Conservation (phyloP, 2,329 filamentous ascomycete genomes). For the Thielaviopsis euricoi region DNA sequence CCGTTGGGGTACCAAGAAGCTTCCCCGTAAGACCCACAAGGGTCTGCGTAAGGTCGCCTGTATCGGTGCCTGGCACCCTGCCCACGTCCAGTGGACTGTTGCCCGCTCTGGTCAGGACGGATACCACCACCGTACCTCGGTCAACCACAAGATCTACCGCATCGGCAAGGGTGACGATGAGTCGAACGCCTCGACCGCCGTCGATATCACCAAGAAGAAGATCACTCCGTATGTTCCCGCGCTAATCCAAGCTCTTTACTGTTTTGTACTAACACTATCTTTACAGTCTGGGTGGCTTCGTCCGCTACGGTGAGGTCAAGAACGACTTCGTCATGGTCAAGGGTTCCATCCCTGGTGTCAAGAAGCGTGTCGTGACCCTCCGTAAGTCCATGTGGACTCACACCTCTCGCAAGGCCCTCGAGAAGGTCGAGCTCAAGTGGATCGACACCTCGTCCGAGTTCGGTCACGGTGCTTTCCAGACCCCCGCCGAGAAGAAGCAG, state of each 20-base stretch:
- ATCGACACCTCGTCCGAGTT: slow-evolving; percentile 99
- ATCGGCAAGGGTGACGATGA: slow-evolving; percentile 86
- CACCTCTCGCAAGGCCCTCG: slow-evolving; percentile 85
- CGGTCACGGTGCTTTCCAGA: slow-evolving; percentile 99
- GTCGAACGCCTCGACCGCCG: slow-evolving; percentile 83
- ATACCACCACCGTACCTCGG: slow-evolving; percentile 99
- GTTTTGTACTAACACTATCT: slow-evolving; percentile 19
- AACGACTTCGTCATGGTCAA: slow-evolving; percentile 98
- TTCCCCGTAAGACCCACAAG: slow-evolving; percentile 99
- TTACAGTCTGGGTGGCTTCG: slow-evolving; percentile 86
- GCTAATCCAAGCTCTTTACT: neutral
- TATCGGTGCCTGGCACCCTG: slow-evolving; percentile 99
- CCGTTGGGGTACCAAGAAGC: slow-evolving; percentile 99
- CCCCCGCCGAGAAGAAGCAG: slow-evolving; percentile 90
- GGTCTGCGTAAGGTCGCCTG: slow-evolving; percentile 99
- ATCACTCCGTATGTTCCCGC: slow-evolving; percentile 82
- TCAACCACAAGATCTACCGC: slow-evolving; percentile 99
- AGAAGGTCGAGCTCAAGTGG: slow-evolving; percentile 99
- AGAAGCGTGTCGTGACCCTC: slow-evolving; percentile 98
- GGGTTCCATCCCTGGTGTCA: slow-evolving; percentile 91
- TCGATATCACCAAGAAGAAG: slow-evolving; percentile 97
- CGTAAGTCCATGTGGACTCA: slow-evolving; percentile 98
- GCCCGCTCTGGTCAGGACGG: slow-evolving; percentile 98
- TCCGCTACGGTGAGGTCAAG: slow-evolving; percentile 97
- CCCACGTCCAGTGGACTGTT: slow-evolving; percentile 99